Base-by-base conservation (phyloP, 2,329 filamentous ascomycete genomes). In the Aspergillus proliferans region DNA sequence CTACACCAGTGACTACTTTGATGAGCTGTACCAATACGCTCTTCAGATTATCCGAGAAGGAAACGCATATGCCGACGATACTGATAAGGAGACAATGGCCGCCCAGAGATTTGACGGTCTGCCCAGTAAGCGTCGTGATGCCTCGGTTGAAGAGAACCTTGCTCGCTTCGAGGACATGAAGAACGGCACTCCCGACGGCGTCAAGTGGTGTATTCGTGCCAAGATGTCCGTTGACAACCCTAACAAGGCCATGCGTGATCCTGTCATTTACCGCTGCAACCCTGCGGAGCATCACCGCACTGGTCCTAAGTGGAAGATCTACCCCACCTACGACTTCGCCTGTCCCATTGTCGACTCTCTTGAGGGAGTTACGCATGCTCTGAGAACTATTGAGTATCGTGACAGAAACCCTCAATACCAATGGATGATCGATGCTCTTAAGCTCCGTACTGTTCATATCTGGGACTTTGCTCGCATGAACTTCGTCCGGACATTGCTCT, bases 241-340 rank as follows among this genome's bases (percentile, higher is more conserved):
- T 56, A 97, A 98, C 77, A 95, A 95, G 73, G 89, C 93, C 47
- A 85, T 97, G 81, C 82, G 93, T 57, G 93, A 98, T 69, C 93
- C 93, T 10, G 91, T 97, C 70, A 94, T 98, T 69, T 97, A 96
- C 78, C 85, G 93, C 58, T 96, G 90, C 81, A 95, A 95, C 63
- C 77, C 81, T 5, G 66, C 78, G 44, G 68, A 75, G 9, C 82
- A 85, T 61, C 82, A 83, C 67, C 79, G 82, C 47, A 85, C 82
- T 5, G 81, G 81, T n/a, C 68, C 66, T 44, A 78, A 76, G 52
- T 85, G 82, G 80, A 84, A 84, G 67, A 79, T 83, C 58, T 85
- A 85, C 65, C 82, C 82, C 1, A 85, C 81, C 18, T 85, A 85
- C 61, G 82, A 85, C 65, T 84, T 84, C 62, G 80, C 78, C 57